Evolutionary conservation across 768 basidiomycete genomes (phyloP).

Genomic region (Auricularia cornea): DNA sequence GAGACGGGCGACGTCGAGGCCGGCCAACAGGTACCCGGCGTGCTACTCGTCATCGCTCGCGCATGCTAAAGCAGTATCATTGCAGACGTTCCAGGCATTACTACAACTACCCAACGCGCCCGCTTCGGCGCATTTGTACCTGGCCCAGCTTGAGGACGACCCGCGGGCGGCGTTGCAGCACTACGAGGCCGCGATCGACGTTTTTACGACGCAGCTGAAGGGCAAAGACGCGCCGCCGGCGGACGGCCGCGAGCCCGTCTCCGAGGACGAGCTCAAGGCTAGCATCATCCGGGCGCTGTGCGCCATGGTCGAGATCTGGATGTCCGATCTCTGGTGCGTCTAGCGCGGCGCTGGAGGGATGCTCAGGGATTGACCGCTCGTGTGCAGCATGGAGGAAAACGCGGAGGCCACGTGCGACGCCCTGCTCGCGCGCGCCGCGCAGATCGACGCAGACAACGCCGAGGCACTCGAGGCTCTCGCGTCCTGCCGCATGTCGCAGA

Average conservation of each 20-base stretch:
- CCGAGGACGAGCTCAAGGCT: constrained; percentile 49
- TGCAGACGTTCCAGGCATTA: constrained; percentile 52
- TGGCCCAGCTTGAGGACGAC: constrained; percentile 80
- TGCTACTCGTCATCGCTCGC: not conserved
- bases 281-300: constrained; percentile 74
- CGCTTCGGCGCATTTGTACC: constrained; percentile 78
- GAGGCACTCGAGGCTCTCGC: constrained; percentile 77
- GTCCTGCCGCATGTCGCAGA: constrained; percentile 83
- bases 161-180: constrained; percentile 64
- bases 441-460: constrained; percentile 62
- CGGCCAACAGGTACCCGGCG: constrained; percentile 52
- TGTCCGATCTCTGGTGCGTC: constrained; percentile 83
- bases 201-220: constrained; percentile 59
- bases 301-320: constrained; percentile 93
- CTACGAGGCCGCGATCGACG: constrained; percentile 73
- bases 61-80: not conserved
- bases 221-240: constrained; percentile 43
- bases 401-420: constrained; percentile 79
- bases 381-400: constrained; percentile 73
- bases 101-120: constrained; percentile 53
- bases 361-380: too few species aligned
- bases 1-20: constrained; percentile 70
- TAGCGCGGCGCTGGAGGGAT: too few species aligned
- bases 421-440: constrained; percentile 62
- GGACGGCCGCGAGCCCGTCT: constrained; percentile 28